Evolutionary conservation across 257 asterid genomes (phyloP).

Genomic region (Solanum gracilifrons): DNA sequence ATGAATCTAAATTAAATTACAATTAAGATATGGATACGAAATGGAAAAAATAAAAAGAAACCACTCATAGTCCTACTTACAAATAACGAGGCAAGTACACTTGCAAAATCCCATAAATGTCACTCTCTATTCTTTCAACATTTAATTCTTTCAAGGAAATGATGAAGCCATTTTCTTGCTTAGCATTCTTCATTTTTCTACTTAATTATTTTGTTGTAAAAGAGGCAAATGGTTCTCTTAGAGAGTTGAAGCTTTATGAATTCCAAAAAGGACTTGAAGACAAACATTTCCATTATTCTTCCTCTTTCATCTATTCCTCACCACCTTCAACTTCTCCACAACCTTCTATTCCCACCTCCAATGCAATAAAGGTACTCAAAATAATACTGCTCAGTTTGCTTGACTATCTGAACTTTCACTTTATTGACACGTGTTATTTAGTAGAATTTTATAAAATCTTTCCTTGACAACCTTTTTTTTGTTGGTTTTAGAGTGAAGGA

Average conservation of each 20-base stretch:
- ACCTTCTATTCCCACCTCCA: not conserved
- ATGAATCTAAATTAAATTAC: no score
- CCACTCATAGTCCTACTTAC: not conserved
- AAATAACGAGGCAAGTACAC: not conserved
- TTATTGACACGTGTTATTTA: no score
- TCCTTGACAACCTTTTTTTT: not conserved
- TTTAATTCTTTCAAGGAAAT: not conserved
- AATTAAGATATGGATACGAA: no score
- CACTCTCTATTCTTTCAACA: not conserved
- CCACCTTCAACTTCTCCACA: conserved; percentile 4
- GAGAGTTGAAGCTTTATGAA: conserved; percentile 24
- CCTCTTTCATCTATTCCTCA: not conserved
- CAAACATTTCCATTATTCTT: not conserved
- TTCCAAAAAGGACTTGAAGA: conserved; percentile 24
- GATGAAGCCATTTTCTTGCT: not conserved
- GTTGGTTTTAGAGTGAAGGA: conserved; percentile 25
- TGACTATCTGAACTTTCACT: not conserved
- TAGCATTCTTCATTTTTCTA: not conserved
- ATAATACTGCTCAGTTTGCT: not conserved
- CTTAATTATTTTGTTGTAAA: not conserved
- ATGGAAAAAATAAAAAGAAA: no score
- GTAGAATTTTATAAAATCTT: no score
- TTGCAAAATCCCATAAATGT: not conserved
- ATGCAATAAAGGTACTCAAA: conserved; percentile 17
- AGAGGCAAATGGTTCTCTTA: conserved; percentile 21